Evolutionary conservation across 2,329 filamentous ascomycete species (phyloP).

Genomic region (Penicillium sp.): DNA sequence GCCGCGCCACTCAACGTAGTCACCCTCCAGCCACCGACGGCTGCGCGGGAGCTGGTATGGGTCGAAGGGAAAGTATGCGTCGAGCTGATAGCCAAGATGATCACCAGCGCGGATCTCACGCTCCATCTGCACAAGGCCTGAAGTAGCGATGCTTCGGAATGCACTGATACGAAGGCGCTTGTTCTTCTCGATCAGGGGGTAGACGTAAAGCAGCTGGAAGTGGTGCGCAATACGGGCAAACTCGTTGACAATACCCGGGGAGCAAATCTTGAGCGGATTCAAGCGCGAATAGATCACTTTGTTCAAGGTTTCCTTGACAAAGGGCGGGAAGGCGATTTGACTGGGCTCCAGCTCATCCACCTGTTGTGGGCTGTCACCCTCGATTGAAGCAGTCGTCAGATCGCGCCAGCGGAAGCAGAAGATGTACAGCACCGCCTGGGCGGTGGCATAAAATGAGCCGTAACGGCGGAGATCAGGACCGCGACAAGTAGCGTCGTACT

Average conservation of each 20-base stretch:
- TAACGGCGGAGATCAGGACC: conserved; percentile 86
- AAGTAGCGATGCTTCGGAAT: conserved; percentile 50
- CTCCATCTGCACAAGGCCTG: conserved; percentile 47
- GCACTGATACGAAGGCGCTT: conserved; percentile 82
- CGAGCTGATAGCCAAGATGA: conserved; percentile 80
- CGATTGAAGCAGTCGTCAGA: conserved; percentile 63
- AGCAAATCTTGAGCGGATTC: conserved; percentile 94
- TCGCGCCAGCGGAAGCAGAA: conserved; percentile 99
- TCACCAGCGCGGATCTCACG: conserved; percentile 62
- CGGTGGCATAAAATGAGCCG: conserved; percentile 79
- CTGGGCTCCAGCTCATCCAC: conserved; percentile 60
- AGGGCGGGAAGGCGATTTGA: conserved; percentile 76
- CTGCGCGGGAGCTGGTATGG: conserved; percentile 89
- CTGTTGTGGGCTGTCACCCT: conserved; percentile 56
- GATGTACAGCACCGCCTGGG: conserved; percentile 90
- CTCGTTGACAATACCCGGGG: conserved; percentile 83
- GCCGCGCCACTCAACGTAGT: conserved; percentile 79
- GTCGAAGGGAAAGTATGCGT: conserved; percentile 96
- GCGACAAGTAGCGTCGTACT: conserved; percentile 72
- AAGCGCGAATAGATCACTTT: conserved; percentile 82
- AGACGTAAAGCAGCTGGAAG: conserved; percentile 86
- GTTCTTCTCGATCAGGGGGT: conserved; percentile 84
- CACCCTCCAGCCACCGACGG: conserved; percentile 80
- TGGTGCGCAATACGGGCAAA: conserved; percentile 87
- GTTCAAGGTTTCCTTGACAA: conserved; percentile 71